Evolutionary conservation across 2,329 filamentous ascomycete species (phyloP), one percentile per base, ranked within the genome.

Genomic region (Aspergillus neoniger): DNA sequence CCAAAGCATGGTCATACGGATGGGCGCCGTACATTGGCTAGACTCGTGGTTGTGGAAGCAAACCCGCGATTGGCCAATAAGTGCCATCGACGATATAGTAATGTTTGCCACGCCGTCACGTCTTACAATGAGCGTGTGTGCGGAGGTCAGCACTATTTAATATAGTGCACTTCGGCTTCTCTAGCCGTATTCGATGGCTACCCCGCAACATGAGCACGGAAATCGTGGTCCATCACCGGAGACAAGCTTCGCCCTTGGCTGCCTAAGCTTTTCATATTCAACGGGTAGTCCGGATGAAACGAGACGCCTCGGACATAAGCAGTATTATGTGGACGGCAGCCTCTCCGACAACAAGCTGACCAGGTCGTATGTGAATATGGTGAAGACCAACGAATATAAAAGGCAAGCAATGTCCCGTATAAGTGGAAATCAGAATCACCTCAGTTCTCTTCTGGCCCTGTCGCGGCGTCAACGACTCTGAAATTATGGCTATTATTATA

Each of bases 311-410:
- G 3, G 12, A 1, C 1, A 2, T 36, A 36, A 36, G 30, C 30
- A 36, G 32, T 36, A 36, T 14, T 6, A 36, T 14, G 5, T 36
- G 4, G 32, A 14, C 10, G 12, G 32, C 5, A 5, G 12, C 12
- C 10, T 36, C 10, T 15, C 32, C 4, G 12, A 14, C 32, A 15
- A 14, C 2, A 14, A 14, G 12, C 32, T 1, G 5, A 14, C 32
- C 5, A 2, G 32, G 4, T 36, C 5, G 5, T 15, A 2, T 36
- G 0, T 5, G 5, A 36, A 5, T 5, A 0, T 12, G 4, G 1
- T 36, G 32, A 36, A 36, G 5, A 14, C 32, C 12, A 5, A 2
- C 12, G 12, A 36, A 36, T 36, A 14, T 14, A 36, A 14, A 14
- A 36, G 32, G 32, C 4, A 36, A 36, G 32, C 32, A 14, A 2